Percentiles rank a stretch among this genome's conserved stretches.
Evolutionary conservation across 352 stramenopile species (phyloP).

Genomic region (Globisporangium lucens): DNA sequence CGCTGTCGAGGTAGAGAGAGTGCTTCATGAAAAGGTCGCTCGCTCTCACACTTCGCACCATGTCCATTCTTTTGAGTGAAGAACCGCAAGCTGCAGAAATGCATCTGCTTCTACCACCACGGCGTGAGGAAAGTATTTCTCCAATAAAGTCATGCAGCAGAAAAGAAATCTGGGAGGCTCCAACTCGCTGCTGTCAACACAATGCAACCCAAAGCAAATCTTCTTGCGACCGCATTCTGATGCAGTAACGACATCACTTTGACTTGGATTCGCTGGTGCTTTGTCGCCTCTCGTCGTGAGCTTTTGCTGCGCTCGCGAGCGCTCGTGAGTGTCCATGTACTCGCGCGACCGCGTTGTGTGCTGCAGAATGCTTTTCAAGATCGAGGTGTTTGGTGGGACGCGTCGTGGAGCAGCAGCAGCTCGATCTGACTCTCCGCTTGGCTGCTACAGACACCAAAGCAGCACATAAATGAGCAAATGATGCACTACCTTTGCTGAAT

Average conservation of each 20-base stretch:
- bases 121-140: no score
- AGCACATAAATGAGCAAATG: not conserved
- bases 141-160: no score
- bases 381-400: constrained; percentile 1
- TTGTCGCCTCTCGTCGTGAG: not conserved
- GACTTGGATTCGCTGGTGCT: not conserved
- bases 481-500: not conserved
- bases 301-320: constrained; percentile 3
- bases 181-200: no score
- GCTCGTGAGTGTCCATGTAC: constrained; percentile 7
- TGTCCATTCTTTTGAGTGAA: constrained; percentile 87
- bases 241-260: no score
- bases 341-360: constrained; percentile 6
- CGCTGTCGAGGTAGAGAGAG: constrained; percentile 87
- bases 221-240: no score
- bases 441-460: not conserved
- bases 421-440: not conserved
- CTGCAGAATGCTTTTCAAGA: constrained; percentile 7
- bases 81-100: constrained; percentile 96
- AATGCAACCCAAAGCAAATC: no score
- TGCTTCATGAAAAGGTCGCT: constrained; percentile 81
- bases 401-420: not conserved
- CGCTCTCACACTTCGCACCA: constrained; percentile 34
- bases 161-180: no score
- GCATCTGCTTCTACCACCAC: constrained; percentile 35